These are phyloP conservation scores for Phytophthora ohioensis DNA, from an alignment of 352 stramenopile species.

Conservation along the genomic window DNA sequence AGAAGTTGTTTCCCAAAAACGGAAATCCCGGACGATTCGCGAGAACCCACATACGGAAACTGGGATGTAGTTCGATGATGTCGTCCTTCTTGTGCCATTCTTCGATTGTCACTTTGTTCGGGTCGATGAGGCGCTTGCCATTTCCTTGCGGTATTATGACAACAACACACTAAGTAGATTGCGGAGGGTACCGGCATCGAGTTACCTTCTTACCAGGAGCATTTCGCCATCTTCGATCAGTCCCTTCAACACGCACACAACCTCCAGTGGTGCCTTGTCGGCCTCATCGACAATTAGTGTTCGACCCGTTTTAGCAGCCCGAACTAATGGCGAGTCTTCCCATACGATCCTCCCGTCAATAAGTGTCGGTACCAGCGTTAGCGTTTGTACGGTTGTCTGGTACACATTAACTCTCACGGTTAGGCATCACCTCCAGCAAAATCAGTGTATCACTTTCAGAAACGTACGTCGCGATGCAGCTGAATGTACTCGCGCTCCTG, in stretches of 20 bases:
- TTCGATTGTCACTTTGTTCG: slow-evolving; percentile 70
- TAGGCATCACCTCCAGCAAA: not conserved
- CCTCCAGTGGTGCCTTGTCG: slow-evolving; percentile 96
- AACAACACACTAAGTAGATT: not conserved
- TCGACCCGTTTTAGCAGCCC: slow-evolving; percentile 91
- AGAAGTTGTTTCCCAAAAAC: slow-evolving; percentile 98
- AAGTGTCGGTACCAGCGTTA: slow-evolving; percentile 92
- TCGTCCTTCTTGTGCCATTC: slow-evolving; percentile 73
- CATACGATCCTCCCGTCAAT: slow-evolving; percentile 91
- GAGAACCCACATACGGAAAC: slow-evolving; percentile 95
- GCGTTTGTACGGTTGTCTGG: slow-evolving; percentile 93
- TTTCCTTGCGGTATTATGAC: slow-evolving; percentile 69
- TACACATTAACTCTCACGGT: not conserved
- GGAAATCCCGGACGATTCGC: slow-evolving; percentile 97
- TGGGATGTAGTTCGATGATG: slow-evolving; percentile 91
- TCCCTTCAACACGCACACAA: slow-evolving; percentile 96
- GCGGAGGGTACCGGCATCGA: not conserved
- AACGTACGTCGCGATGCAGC: slow-evolving; percentile 94
- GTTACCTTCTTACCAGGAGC: slow-evolving; percentile 65
- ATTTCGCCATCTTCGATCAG: slow-evolving; percentile 97
- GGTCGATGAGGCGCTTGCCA: slow-evolving; percentile 86
- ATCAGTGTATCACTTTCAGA: not conserved
- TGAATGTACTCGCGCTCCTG: slow-evolving; percentile 97
- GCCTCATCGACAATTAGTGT: slow-evolving; percentile 96
- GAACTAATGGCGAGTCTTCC: slow-evolving; percentile 95